Evolutionary conservation across 805 yeast genomes (phyloP), one percentile per base, ranked within the genome.

Genomic region (Barnettozyma siamensis): DNA sequence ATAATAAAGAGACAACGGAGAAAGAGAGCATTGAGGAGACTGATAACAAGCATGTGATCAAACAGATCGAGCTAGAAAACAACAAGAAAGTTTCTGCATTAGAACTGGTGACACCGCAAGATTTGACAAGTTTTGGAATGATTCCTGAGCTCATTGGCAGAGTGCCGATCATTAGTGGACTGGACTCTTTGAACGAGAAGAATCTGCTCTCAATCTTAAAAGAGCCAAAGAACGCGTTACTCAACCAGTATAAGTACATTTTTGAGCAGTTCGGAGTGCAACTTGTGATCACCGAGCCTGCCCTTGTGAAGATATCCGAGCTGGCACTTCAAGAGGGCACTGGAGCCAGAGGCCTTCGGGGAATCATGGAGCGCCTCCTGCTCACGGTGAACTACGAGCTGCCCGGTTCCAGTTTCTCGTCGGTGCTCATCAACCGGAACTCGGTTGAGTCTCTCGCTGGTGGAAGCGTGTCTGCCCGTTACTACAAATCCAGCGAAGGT

Each of bases 141-240:
- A 76, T 78, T 26, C 83, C 83, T 1, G 83, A 78, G 51, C 55
- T 78, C 4, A 64, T 77, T 18, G 83, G 83, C 5, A 63, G 83
- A 46, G 73, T 77, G 10, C 83, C 83, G 2, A 62, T 75, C 2
- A 63, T 76, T 3, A 68, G 80, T 0, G 69, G 76, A 1, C 51
- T 77, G 33, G 65, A 67, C 34, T 70, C 76, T 5, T 56, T 78
- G 31, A 59, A 70, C 15, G 65, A 63, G 37, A 53, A 59, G 0
- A 78, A 77, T 47, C 54, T 78, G 18, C 64, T 65, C 31, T 62
- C 71, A n/a, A 74, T 77, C 30, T 52, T 78, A 31, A 68, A 65
- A 10, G 78, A 75, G 48, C 83, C 83, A 2, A 70, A 70, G 42
- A 76, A 78, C 53, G 75, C 83, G 1, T 49, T 78, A 12, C 49